These are phyloP conservation scores for Solanum chmielewskii DNA, from an alignment of 257 asterid species.

Conservation along the genomic window DNA sequence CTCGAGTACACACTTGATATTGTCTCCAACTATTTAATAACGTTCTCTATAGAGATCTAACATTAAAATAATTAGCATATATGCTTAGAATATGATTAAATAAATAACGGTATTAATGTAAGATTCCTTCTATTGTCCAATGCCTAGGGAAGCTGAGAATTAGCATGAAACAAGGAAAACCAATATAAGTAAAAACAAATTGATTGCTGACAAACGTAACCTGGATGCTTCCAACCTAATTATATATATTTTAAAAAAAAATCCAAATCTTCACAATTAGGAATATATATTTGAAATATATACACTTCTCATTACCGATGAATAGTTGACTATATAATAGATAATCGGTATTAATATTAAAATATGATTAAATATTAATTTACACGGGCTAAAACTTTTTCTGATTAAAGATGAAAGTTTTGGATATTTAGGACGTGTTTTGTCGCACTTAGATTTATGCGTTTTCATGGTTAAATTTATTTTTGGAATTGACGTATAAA, in stretches of 20 bases:
- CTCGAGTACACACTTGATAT: neutral
- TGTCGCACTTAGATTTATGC: too few species aligned
- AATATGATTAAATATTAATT: too few species aligned
- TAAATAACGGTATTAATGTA: conserved; percentile 1
- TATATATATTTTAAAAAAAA: neutral
- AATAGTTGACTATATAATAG: conserved; percentile 20
- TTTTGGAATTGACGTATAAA: too few species aligned
- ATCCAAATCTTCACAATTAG: neutral
- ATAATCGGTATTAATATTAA: too few species aligned
- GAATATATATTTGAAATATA: too few species aligned
- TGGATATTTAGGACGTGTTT: too few species aligned
- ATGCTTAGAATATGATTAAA: neutral
- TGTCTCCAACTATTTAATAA: neutral
- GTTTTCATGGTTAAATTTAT: too few species aligned
- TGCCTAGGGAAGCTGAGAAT: conserved; percentile 9
- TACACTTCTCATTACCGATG: conserved; percentile 11
- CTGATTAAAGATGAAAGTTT: too few species aligned
- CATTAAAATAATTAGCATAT: neutral
- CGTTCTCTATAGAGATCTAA: neutral
- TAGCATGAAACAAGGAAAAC: neutral
- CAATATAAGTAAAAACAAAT: neutral
- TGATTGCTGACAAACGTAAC: conserved; percentile 3
- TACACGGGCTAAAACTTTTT: accelerated
- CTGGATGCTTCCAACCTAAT: conserved; percentile 22
- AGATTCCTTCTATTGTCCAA: conserved; percentile 15